Percentiles rank a stretch among this genome's conserved stretches.
These are phyloP conservation scores for Lentinula raphanica DNA, from an alignment of 768 basidiomycete genomes.

Conservation along the genomic window DNA sequence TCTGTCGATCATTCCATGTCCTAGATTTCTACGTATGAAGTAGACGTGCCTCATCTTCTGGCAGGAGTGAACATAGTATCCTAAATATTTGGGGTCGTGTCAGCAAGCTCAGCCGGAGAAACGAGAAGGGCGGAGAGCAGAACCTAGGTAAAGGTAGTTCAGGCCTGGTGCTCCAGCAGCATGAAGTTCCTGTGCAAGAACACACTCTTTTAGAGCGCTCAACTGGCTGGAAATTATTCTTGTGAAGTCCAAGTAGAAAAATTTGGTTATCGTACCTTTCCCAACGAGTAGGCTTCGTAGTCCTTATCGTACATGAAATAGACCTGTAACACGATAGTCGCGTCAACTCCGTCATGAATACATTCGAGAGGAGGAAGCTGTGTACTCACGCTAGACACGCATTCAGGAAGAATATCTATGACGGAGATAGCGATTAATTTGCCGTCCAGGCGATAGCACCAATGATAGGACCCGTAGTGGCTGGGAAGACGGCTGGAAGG, in stretches of 20 bases:
- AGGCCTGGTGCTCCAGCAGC: conserved; percentile 60
- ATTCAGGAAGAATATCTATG: conserved; percentile 82
- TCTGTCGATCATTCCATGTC: neutral
- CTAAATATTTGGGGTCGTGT: conserved; percentile 32
- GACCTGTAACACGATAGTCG: conserved; percentile 32
- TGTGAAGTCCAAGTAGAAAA: neutral
- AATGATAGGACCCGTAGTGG: conserved; percentile 92
- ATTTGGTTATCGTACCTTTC: conserved; percentile 48
- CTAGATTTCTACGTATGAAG: neutral
- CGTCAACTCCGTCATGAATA: neutral
- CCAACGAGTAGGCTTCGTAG: conserved; percentile 67
- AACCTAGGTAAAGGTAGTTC: conserved; percentile 84
- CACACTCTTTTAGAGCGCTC: conserved; percentile 77
- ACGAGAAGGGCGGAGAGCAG: neutral
- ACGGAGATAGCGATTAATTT: conserved; percentile 81
- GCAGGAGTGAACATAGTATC: conserved; percentile 90
- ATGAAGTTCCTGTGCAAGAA: conserved; percentile 71
- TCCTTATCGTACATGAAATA: conserved; percentile 85
- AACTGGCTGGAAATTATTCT: conserved; percentile 40
- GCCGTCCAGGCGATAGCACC: conserved; percentile 79
- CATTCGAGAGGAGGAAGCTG: neutral
- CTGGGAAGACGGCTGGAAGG: conserved; percentile 58
- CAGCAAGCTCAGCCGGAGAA: neutral
- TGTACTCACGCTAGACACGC: conserved; percentile 58
- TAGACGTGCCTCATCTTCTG: conserved; percentile 66